Conservation (phyloP, 2,329 filamentous ascomycete genomes). For the Paracorniculantispora psalliotae region DNA sequence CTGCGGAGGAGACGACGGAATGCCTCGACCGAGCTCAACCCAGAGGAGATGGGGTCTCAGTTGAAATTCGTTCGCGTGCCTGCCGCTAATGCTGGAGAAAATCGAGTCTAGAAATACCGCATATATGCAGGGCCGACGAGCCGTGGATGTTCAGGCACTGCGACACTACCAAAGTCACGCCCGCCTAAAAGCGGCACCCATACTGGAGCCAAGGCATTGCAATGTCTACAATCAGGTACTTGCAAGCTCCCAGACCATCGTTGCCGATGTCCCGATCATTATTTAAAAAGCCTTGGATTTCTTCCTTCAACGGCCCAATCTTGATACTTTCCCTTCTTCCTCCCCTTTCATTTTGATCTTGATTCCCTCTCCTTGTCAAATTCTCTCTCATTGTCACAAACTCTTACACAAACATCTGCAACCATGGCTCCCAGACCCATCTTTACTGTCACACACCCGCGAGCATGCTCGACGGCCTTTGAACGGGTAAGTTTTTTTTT, state of each 20-base stretch:
- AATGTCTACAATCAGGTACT: conserved; percentile 9
- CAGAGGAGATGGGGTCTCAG: too few relatives aligned
- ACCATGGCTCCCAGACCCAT: conserved; percentile 67
- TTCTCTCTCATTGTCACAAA: not conserved
- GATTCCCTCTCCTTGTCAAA: not conserved
- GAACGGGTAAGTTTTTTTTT: conserved; percentile 64
- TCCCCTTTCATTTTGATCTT: not conserved
- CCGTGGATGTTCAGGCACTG: not conserved
- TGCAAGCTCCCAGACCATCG: not conserved
- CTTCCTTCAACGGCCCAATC: not conserved
- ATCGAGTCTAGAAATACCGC: too few relatives aligned
- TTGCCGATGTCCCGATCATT: conserved; percentile 11
- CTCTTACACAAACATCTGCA: conserved; percentile 17
- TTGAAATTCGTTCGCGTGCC: too few relatives aligned
- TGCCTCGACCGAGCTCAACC: too few relatives aligned
- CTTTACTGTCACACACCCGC: conserved; percentile 89
- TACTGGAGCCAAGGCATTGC: not conserved
- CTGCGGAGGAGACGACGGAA: too few relatives aligned
- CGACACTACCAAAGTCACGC: not conserved
- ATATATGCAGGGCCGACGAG: not conserved
- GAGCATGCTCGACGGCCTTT: conserved; percentile 95
- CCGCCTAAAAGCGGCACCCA: conserved; percentile 3
- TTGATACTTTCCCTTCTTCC: not conserved
- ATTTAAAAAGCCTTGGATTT: not conserved
- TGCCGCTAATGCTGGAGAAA: too few relatives aligned